These are phyloP conservation scores for Serendipita indica DNA, from an alignment of 768 basidiomycete genomes.

Conservation along the genomic window DNA sequence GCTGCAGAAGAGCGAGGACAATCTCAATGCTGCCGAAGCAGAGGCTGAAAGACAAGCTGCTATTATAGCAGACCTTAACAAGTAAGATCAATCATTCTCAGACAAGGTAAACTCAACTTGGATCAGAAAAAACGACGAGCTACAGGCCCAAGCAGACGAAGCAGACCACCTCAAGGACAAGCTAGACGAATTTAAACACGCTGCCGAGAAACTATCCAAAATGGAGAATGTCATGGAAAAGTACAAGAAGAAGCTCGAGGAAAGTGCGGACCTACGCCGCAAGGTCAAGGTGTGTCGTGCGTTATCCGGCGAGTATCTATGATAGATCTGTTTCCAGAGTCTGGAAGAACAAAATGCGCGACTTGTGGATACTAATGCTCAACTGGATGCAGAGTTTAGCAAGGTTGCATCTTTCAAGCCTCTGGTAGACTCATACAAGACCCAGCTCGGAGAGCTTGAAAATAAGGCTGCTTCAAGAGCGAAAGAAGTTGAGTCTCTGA, in stretches of 20 bases:
- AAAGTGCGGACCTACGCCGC: conserved; percentile 51
- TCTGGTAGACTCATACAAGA: conserved; percentile 84
- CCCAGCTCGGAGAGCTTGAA: conserved; percentile 71
- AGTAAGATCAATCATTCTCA: background rate
- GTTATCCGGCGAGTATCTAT: background rate
- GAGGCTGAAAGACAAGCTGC: conserved; percentile 67
- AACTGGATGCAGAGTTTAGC: conserved; percentile 83
- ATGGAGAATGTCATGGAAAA: conserved; percentile 97
- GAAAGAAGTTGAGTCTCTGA: conserved; percentile 57
- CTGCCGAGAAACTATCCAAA: conserved; percentile 83
- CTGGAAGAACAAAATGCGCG: conserved; percentile 88
- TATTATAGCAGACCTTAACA: background rate
- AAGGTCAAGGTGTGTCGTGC: conserved; percentile 24
- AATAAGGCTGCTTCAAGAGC: conserved; percentile 45
- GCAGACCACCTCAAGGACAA: conserved; percentile 75
- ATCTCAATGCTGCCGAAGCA: conserved; percentile 63
- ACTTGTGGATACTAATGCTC: conserved; percentile 79
- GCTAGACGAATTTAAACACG: conserved; percentile 92
- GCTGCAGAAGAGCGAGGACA: conserved; percentile 93
- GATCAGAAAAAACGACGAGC: conserved; percentile 43
- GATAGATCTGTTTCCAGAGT: conserved; percentile 31
- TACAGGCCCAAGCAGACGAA: conserved; percentile 64
- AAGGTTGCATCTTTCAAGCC: conserved; percentile 77
- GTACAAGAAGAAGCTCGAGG: conserved; percentile 96
- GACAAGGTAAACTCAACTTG: too few relatives aligned